Percentiles rank a stretch among this genome's conserved stretches.
Evolutionary conservation across 371 early-diverging fungal genomes (phyloP).

Genomic region (Thermomucor indicae-seudaticae): DNA sequence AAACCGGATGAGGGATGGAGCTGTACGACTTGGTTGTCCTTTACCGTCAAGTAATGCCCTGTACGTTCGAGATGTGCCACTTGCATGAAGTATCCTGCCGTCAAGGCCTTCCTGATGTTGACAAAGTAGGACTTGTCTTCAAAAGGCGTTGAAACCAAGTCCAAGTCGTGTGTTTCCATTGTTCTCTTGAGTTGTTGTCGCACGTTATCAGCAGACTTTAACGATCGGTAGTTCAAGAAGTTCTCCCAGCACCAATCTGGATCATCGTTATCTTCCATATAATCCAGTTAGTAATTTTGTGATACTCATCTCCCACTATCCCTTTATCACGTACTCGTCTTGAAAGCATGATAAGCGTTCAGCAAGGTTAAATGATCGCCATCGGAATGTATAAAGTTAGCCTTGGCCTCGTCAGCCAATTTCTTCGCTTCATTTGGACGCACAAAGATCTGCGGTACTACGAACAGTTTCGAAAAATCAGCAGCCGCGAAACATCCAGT

Average conservation of each 20-base stretch:
- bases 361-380: constrained; percentile 92
- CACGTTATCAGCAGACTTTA: constrained; percentile 92
- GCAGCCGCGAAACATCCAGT: not conserved
- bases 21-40: constrained; percentile 95
- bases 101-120: constrained; percentile 84
- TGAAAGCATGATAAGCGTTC: constrained; percentile 93
- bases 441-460: constrained; percentile 84
- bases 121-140: constrained; percentile 72
- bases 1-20: constrained; percentile 93
- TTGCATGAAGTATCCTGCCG: constrained; percentile 96
- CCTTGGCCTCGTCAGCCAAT: constrained; percentile 90
- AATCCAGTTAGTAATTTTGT: not conserved
- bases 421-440: constrained; percentile 86
- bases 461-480: not conserved
- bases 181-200: constrained; percentile 84
- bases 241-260: constrained; percentile 91
- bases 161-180: constrained; percentile 74
- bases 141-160: constrained; percentile 70
- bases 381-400: constrained; percentile 87
- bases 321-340: constrained; percentile 34
- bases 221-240: constrained; percentile 81
- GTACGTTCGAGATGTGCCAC: constrained; percentile 89
- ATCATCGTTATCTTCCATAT: constrained; percentile 46
- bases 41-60: constrained; percentile 90
- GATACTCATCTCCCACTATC: not conserved